These are phyloP conservation scores for Ceratobasidium sp. DNA, from an alignment of 1,284 basidiomycete genomes.

Conservation along the genomic window DNA sequence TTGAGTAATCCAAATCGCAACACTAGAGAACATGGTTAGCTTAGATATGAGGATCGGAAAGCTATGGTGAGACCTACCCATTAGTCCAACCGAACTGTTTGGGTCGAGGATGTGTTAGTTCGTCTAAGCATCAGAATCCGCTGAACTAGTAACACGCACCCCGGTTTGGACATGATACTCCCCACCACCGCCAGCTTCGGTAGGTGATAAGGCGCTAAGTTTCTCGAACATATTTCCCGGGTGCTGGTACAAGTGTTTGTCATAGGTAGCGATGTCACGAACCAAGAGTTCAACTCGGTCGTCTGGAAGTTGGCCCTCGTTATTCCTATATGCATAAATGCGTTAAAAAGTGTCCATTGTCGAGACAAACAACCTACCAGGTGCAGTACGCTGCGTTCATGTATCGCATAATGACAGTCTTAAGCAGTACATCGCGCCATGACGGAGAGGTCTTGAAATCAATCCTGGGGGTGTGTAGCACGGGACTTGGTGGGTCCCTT, in stretches of 20 bases:
- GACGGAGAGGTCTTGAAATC: conserved; percentile 54
- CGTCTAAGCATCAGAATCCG: too few species aligned
- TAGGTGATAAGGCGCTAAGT: not conserved
- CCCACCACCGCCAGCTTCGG: not conserved
- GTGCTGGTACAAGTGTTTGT: not conserved
- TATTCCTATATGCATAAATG: not conserved
- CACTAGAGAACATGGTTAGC: too few species aligned
- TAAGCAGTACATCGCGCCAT: conserved; percentile 74
- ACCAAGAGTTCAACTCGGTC: not conserved
- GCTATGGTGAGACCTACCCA: too few species aligned
- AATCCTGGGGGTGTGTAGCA: conserved; percentile 60
- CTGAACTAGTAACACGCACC: too few species aligned
- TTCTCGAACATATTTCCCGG: conserved; percentile 19
- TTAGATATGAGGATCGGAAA: too few species aligned
- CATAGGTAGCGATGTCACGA: not conserved
- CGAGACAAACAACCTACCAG: conserved; percentile 69
- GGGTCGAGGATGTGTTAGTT: too few species aligned
- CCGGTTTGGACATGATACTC: conserved; percentile 18
- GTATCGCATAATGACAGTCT: conserved; percentile 85
- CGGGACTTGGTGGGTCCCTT: not conserved
- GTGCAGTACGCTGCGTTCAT: conserved; percentile 86
- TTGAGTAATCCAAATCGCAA: conserved; percentile 20
- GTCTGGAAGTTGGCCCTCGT: not conserved
- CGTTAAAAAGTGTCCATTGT: not conserved
- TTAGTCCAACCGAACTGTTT: too few species aligned